Evolutionary conservation across 164 flowering plant species (phyloP), one percentile per base, ranked within the genome.

Genomic region (Hamamelis virginiana): DNA sequence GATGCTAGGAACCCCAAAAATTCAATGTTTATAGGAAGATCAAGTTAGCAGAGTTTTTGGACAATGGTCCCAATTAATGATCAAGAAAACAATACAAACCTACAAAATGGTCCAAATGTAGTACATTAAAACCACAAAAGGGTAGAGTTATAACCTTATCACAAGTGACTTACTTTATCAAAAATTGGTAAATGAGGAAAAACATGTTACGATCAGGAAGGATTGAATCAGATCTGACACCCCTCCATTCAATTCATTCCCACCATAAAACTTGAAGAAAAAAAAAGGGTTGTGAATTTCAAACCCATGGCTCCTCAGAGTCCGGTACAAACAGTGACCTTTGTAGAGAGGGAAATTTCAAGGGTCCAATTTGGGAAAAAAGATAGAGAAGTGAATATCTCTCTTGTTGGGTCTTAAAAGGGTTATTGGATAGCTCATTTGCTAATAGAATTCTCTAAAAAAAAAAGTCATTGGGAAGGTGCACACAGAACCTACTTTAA

Each of bases 331-430:
- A 2, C 16, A 48, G 65, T 64, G 75, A 70, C 75, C 66, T 46
- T 56, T 57, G 21, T 58, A n/a, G 60, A 52, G 43, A 53, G 59
- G 15, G 63, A 58, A 45, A 58, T 58, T 78, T 60, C 67, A 75
- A 68, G 51, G 51, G 67, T 51, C 74, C 76, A 62, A 19, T 28
- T 70, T 16, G 3, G 73, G 78, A 67, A 75, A 75, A 72, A 74
- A 65, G 48, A 61, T 28, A 46, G 58, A 78, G 80, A 81, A 76
- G 84, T 71, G 64, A 27, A 28, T 46, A 5, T 48, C 60, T 57
- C 62, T 15, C 71, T 69, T 79, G 83, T 48, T 65, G 63, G 65
- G 57, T 23, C 62, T 51, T 22, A 9, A 70, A 38, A 19, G 65
- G 51, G 53, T 26, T 47, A 21, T 21, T 46, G 50, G 48, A 65